phyloP scores from a whole-genome alignment of 2,329 filamentous ascomycete genomes.

The Trichoderma polysporum region DNA sequence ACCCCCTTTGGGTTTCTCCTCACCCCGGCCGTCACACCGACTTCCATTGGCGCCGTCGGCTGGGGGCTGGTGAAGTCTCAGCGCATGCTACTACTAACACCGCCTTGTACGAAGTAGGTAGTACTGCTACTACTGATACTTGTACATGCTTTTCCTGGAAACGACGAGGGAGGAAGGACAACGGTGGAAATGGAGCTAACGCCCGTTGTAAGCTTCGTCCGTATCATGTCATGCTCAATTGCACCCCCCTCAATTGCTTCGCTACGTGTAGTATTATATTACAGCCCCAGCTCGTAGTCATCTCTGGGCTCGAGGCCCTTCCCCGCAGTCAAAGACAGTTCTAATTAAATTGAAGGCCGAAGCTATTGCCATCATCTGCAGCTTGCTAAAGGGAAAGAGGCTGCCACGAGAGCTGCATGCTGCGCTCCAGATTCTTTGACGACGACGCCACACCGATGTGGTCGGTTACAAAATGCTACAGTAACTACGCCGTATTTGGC shows the following conservation, averaged over 20 bases:
- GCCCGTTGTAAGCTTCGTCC: slow-evolving; percentile 12
- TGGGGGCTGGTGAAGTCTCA: slow-evolving; percentile 10
- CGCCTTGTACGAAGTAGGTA: not conserved
- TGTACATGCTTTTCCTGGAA: slow-evolving; percentile 2
- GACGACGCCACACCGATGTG: slow-evolving; percentile 10
- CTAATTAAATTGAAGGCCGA: slow-evolving; percentile 10
- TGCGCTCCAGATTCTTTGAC: not conserved
- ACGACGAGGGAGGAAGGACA: not conserved
- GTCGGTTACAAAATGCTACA: not conserved
- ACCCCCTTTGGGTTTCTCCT: not conserved
- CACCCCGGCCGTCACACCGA: slow-evolving; percentile 14
- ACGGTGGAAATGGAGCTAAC: slow-evolving; percentile 6
- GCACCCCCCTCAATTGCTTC: not conserved
- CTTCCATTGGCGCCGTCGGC: slow-evolving; percentile 13
- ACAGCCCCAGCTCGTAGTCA: not conserved
- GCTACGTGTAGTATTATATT: not conserved
- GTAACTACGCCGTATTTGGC: not conserved
- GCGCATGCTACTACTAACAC: not conserved
- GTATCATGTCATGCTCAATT: slow-evolving; percentile 4
- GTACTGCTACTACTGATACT: not conserved
- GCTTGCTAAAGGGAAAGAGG: not conserved
- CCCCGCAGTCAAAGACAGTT: slow-evolving; percentile 6
- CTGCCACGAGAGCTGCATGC: slow-evolving; percentile 2
- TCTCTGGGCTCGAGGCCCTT: not conserved
- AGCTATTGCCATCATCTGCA: slow-evolving; percentile 13